Conservation (phyloP, 129 eudicot species). For the Arctium lappa region DNA sequence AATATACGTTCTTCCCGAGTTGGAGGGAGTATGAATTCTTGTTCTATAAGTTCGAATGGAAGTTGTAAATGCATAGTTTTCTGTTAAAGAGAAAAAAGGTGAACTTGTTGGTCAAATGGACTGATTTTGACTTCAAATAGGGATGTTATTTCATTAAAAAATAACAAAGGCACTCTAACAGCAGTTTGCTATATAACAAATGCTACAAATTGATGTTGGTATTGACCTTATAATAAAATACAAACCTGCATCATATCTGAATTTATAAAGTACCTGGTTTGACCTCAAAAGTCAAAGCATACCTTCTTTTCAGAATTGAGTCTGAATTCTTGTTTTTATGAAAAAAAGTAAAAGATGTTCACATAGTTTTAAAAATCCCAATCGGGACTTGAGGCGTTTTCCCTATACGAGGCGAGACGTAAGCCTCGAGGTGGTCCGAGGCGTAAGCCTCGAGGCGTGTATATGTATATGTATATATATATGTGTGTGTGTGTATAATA, state of each 20-base stretch:
- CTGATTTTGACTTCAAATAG: not conserved
- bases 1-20: not conserved
- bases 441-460: too few relatives aligned
- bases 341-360: not conserved
- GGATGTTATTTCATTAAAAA: not conserved
- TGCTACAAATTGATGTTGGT: not conserved
- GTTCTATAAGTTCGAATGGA: not conserved
- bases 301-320: not conserved
- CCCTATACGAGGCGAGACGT: too few relatives aligned
- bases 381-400: too few relatives aligned
- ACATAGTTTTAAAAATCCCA: too few relatives aligned
- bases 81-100: not conserved
- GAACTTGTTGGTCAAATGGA: constrained; percentile 6
- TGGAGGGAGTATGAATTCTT: not conserved
- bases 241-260: not conserved
- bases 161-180: not conserved
- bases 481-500: too few relatives aligned
- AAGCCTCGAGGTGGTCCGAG: too few relatives aligned
- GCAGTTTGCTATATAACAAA: not conserved
- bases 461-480: too few relatives aligned
- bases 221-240: not conserved
- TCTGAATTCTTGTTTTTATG: not conserved
- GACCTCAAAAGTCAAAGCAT: not conserved
- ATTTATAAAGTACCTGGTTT: not conserved
- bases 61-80: not conserved